A percentile compares a stretch with the other conserved stretches of the same genome.
Conservation (phyloP, 1,284 basidiomycete genomes). For the Moesziomyces parantarcticus region DNA sequence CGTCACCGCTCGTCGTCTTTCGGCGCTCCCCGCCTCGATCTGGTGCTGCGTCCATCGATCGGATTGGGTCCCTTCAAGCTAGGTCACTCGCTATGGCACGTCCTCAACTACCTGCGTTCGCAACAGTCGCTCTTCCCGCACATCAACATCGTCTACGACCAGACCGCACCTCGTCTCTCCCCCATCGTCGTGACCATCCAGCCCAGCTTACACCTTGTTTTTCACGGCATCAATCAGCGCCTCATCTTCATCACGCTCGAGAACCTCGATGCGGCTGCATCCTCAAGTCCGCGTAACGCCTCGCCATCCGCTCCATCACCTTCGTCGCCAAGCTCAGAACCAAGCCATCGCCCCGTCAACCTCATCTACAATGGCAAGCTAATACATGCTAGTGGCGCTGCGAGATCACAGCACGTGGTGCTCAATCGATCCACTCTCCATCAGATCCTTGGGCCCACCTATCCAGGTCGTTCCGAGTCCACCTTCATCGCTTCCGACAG, state of each 20-base stretch:
- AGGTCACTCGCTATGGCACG: slow-evolving; percentile 54
- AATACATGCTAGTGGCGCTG: slow-evolving; percentile 22
- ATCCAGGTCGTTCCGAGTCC: slow-evolving; percentile 31
- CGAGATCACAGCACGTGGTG: slow-evolving; percentile 11
- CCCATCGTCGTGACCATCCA: slow-evolving; percentile 39
- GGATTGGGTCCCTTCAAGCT: slow-evolving; percentile 49
- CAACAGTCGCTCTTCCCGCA: slow-evolving; percentile 47
- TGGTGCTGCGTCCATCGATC: slow-evolving; percentile 34
- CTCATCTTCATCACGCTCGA: slow-evolving; percentile 49
- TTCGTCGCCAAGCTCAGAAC: slow-evolving; percentile 4
- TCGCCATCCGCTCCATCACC: not conserved
- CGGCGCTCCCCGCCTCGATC: slow-evolving; percentile 30
- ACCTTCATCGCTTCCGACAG: slow-evolving; percentile 7
- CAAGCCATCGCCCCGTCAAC: slow-evolving; percentile 38
- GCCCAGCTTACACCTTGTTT: slow-evolving; percentile 45
- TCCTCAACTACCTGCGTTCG: slow-evolving; percentile 50
- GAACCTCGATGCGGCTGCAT: slow-evolving; percentile 15
- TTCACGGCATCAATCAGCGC: slow-evolving; percentile 35
- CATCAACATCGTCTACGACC: slow-evolving; percentile 44
- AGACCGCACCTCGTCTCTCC: slow-evolving; percentile 25
- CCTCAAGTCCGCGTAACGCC: not conserved
- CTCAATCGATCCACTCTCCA: slow-evolving; percentile 49
- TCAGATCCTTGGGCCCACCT: slow-evolving; percentile 49
- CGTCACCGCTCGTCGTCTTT: slow-evolving; percentile 32
- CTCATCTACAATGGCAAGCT: slow-evolving; percentile 44